Percentiles rank a stretch among this genome's conserved stretches.
phyloP scores from a whole-genome alignment of 176 grass and related monocot genomes.

The Oryza glumipatula region DNA sequence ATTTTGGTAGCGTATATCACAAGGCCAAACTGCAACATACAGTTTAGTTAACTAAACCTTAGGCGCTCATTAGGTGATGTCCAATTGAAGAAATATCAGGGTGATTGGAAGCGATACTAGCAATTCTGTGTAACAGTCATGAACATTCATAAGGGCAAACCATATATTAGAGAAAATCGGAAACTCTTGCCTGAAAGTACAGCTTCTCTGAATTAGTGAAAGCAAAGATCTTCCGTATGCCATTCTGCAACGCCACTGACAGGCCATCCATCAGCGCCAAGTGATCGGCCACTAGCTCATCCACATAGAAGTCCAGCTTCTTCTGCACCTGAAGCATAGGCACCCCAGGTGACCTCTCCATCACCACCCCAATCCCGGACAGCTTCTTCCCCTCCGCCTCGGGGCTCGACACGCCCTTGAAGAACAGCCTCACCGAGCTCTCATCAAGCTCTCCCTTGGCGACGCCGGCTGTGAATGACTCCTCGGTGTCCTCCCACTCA shows the following conservation, averaged over 20 bases:
- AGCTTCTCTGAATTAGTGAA: slow-evolving; percentile 94
- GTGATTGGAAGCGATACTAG: neutral
- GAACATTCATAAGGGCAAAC: slow-evolving; percentile 9
- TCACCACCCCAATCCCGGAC: slow-evolving; percentile 94
- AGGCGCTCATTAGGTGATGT: neutral
- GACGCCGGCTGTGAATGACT: slow-evolving; percentile 65
- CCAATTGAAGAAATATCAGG: neutral
- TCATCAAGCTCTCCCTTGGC: slow-evolving; percentile 73
- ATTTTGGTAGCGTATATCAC: neutral
- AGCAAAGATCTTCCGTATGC: slow-evolving; percentile 79
- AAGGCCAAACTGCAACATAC: neutral
- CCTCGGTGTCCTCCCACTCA: slow-evolving; percentile 95
- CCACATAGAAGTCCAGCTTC: slow-evolving; percentile 94
- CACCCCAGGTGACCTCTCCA: slow-evolving; percentile 68
- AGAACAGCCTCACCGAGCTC: slow-evolving; percentile 78
- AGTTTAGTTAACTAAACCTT: neutral
- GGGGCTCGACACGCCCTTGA: slow-evolving; percentile 78
- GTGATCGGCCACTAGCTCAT: slow-evolving; percentile 92
- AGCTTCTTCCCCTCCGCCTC: slow-evolving; percentile 54
- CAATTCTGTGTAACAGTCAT: neutral
- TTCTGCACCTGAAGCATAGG: slow-evolving; percentile 78
- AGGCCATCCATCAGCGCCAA: slow-evolving; percentile 95
- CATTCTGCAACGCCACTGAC: slow-evolving; percentile 75
- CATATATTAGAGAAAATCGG: slow-evolving; percentile 1
- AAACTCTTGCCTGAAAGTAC: slow-evolving; percentile 86